Conservation (phyloP, 1,284 basidiomycete genomes). For the Puccinia novopanici region DNA sequence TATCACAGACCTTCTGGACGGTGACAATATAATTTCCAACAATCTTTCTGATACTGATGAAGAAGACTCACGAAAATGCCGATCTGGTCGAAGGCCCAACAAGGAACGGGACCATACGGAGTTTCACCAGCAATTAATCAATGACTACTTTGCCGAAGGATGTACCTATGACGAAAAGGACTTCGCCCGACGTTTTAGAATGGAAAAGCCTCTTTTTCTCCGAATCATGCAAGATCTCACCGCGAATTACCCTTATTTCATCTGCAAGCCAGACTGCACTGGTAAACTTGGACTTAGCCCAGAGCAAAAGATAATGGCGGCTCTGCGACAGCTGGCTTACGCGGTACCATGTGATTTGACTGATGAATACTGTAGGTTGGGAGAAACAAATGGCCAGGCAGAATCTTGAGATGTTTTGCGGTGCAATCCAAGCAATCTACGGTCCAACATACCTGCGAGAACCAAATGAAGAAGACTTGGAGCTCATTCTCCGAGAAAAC, state of each 20-base stretch:
- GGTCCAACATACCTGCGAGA: not conserved
- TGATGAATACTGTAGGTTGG: constrained; percentile 11
- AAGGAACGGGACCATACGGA: no score
- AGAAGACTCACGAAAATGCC: no score
- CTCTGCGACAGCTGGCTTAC: not conserved
- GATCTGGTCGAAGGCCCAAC: no score
- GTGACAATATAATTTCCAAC: no score
- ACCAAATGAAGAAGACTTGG: constrained; percentile 3
- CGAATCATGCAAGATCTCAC: no score
- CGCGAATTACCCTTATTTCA: not conserved
- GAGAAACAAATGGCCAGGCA: not conserved
- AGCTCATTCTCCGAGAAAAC: not conserved
- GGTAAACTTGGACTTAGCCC: not conserved
- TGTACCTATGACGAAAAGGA: not conserved
- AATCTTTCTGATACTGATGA: no score
- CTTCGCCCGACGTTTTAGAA: not conserved
- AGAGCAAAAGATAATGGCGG: constrained; percentile 13
- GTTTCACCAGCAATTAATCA: no score
- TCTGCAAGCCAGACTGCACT: not conserved
- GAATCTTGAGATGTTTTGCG: not conserved
- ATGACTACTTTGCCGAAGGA: no score
- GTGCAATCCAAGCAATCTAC: not conserved
- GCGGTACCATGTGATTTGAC: not conserved
- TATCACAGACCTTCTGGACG: no score
- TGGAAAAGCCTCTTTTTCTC: no score